Evolutionary conservation across 1,284 basidiomycete species (phyloP), one percentile per base, ranked within the genome.

Genomic region (Sanghuangporus weigelae): DNA sequence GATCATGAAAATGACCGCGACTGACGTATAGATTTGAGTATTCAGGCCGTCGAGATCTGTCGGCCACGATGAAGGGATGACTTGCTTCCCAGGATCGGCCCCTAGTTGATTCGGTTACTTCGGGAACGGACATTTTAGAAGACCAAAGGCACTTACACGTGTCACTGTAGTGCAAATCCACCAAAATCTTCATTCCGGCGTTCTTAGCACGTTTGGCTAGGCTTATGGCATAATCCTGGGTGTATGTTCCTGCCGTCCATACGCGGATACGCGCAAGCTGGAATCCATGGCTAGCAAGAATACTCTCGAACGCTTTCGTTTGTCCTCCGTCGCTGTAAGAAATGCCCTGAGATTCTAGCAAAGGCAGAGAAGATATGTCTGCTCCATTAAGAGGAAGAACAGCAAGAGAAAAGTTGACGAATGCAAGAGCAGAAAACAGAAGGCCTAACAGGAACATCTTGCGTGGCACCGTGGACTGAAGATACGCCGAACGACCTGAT

Each of bases 81-180:
- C 74, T 68, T 88, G 85, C 26, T 86, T 75, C 12, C 81, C 83
- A 1, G 84, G 84, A 71, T 86, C 84, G 0, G 85, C 85, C 84
- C 84, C 84, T 85, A 64, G 21, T 38, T 23, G 59, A 23, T 23
- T 19, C 40, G 3, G 14, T 42, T 7, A 21, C 36, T 19, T 31
- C n/a, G 56, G 35, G 21, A 60, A 38, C 21, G 38, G 60, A 56
- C 7, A 44, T 42, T 39, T 7, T 53, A 8, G 21, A 12, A 5
- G 51, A 51, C 26, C 39, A 68, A 77, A 62, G 16, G 44, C 1
- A 31, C 26, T 31, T 69, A 84, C 83, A 86, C 3, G 82, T 86
- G 69, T 87, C 85, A 69, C 84, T 85, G 70, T 81, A 86, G 68
- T 88, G 85, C 55, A 87, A 69, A 67, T 87, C 84, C 7, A 88